Conservation (phyloP, 1,284 basidiomycete genomes). For the Abortiporus biennis region DNA sequence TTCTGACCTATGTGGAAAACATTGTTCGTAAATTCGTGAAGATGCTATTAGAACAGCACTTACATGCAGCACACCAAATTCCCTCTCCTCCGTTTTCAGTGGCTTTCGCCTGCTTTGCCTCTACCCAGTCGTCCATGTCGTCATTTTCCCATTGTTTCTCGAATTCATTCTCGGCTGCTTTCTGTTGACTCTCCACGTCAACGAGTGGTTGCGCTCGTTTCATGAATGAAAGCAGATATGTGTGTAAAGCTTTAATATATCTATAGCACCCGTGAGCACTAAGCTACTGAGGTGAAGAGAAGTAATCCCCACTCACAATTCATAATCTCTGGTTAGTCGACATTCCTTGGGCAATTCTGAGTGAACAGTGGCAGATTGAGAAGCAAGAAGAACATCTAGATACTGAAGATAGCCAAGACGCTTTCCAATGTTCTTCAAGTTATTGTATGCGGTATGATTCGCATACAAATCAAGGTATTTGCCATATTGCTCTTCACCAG, state of each 20-base stretch:
- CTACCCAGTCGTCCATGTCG: conserved; percentile 76
- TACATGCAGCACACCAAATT: conserved; percentile 96
- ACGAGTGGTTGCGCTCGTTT: conserved; percentile 84
- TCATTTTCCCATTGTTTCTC: conserved; percentile 75
- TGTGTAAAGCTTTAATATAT: conserved; percentile 78
- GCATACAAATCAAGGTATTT: conserved; percentile 92
- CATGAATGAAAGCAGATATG: conserved; percentile 83
- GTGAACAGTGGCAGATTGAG: conserved; percentile 55
- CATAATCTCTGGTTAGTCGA: conserved; percentile 72
- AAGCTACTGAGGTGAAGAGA: conserved; percentile 1
- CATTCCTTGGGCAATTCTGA: conserved; percentile 70
- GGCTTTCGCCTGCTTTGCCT: conserved; percentile 33
- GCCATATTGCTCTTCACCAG: conserved; percentile 93
- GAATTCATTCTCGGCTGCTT: conserved; percentile 65
- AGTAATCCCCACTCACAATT: conserved; percentile 54
- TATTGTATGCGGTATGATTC: conserved; percentile 86
- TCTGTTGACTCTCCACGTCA: conserved; percentile 72
- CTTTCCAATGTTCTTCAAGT: conserved; percentile 79
- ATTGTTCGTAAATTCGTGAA: conserved; percentile 3
- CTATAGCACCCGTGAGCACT: conserved; percentile 30
- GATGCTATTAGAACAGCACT: conserved; percentile 28
- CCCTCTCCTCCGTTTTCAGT: conserved; percentile 45
- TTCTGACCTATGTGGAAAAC: conserved; percentile 65
- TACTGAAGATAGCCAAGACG: conserved; percentile 88
- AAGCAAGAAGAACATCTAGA: conserved; percentile 72